Evolutionary conservation across 2,329 filamentous ascomycete species (phyloP).

Genomic region (Cephalotrichum gorgonifer): DNA sequence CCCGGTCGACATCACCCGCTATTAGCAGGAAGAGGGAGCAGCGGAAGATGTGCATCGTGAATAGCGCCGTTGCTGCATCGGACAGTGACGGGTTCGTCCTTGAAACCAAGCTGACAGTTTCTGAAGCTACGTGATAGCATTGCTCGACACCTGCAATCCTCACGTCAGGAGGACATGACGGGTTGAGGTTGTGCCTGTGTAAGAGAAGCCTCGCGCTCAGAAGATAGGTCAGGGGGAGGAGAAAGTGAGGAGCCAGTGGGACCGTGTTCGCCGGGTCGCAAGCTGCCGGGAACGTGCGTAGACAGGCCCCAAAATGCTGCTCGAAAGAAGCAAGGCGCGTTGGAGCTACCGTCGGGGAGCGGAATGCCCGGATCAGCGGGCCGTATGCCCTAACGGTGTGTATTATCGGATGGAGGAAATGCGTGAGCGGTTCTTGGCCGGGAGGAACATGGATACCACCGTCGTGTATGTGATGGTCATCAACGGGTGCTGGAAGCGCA

Average conservation of each 20-base stretch:
- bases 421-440: conserved; percentile 46
- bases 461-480: conserved; percentile 66
- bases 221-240: conserved; percentile 69
- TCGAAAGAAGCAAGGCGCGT: conserved; percentile 70
- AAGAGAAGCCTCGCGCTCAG: conserved; percentile 77
- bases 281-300: conserved; percentile 63
- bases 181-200: conserved; percentile 79
- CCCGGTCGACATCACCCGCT: conserved; percentile 60
- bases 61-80: conserved; percentile 60
- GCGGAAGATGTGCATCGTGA: conserved; percentile 80
- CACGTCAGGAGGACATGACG: conserved; percentile 54
- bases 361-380: conserved; percentile 60
- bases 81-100: conserved; percentile 52
- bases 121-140: conserved; percentile 63
- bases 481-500: conserved; percentile 64
- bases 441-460: conserved; percentile 41
- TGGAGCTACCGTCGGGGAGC: conserved; percentile 53
- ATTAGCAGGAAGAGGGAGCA: conserved; percentile 73
- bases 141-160: conserved; percentile 65
- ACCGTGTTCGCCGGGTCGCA: conserved; percentile 59
- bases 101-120: conserved; percentile 67
- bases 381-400: conserved; percentile 72
- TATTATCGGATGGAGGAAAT: conserved; percentile 68
- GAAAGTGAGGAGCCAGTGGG: conserved; percentile 60
- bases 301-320: conserved; percentile 64